Evolutionary conservation across 106 monocot species (phyloP).

Genomic region (Phalaenopsis equestris): DNA sequence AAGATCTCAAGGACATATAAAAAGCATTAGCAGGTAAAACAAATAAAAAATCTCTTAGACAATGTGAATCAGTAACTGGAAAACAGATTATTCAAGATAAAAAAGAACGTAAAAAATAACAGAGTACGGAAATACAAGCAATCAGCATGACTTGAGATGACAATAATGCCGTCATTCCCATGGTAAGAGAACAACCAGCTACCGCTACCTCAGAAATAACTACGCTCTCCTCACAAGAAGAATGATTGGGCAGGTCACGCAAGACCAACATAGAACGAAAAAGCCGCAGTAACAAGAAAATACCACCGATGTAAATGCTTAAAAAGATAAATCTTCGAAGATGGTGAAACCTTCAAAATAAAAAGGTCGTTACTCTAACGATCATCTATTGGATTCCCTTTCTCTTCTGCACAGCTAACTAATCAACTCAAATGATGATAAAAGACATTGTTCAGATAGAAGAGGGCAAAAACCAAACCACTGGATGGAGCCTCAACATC

Average conservation of each 20-base stretch:
- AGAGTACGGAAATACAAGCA: no score
- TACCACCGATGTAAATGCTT: not conserved
- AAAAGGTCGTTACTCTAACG: not conserved
- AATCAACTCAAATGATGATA: not conserved
- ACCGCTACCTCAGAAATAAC: not conserved
- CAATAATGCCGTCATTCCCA: constrained; percentile 15
- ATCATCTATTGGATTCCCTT: constrained; percentile 2
- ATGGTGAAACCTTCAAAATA: not conserved
- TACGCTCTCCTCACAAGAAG: not conserved
- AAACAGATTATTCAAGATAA: no score
- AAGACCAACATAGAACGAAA: not conserved
- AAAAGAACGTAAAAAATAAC: no score
- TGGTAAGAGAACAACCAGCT: not conserved
- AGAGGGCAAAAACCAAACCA: not conserved
- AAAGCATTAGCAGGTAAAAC: no score
- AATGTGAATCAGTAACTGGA: no score
- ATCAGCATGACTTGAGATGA: constrained; percentile 4
- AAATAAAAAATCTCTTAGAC: no score
- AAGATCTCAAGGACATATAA: no score
- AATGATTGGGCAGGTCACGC: not conserved
- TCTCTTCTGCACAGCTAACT: not conserved
- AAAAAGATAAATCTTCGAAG: not conserved
- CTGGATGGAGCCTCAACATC: not conserved
- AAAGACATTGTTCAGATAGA: constrained; percentile 16
- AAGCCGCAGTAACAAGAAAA: not conserved